Conservation (phyloP, 2,329 filamentous ascomycete genomes). For the Aspergillus ustus region DNA sequence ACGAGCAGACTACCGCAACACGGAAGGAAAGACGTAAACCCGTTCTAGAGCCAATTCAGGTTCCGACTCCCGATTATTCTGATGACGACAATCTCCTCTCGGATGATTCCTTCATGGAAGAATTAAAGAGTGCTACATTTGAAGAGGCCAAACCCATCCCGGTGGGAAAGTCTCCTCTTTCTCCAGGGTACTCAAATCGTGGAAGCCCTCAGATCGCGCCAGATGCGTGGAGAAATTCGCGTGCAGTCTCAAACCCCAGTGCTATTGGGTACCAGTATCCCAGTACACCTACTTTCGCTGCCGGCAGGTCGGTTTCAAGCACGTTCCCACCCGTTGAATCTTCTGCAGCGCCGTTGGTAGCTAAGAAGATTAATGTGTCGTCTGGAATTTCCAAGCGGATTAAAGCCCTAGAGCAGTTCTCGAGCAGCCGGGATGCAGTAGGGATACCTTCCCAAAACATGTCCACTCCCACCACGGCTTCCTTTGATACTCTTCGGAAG, state of each 20-base stretch:
- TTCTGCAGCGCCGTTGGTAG: constrained; percentile 54
- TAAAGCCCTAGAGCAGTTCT: constrained; percentile 84
- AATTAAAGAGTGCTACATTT: constrained; percentile 79
- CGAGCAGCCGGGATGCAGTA: constrained; percentile 51
- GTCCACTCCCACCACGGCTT: constrained; percentile 62
- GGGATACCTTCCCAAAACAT: constrained; percentile 34
- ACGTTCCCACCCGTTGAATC: constrained; percentile 36
- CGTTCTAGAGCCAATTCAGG: constrained; percentile 59
- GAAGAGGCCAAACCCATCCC: constrained; percentile 81
- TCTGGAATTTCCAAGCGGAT: constrained; percentile 93
- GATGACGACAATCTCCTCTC: constrained; percentile 50
- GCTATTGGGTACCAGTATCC: constrained; percentile 30
- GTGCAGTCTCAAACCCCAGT: constrained; percentile 47
- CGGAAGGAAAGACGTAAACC: constrained; percentile 41
- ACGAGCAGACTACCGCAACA: constrained; percentile 27
- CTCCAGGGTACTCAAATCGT: constrained; percentile 60
- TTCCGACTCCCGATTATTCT: constrained; percentile 43
- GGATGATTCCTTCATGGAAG: constrained; percentile 82
- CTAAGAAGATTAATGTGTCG: constrained; percentile 81
- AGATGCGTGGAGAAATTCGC: constrained; percentile 42
- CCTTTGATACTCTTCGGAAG: constrained; percentile 58
- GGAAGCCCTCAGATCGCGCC: constrained; percentile 33
- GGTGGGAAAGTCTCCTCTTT: constrained; percentile 82
- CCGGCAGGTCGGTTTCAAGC: constrained; percentile 45
- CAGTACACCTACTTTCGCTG: constrained; percentile 37